phyloP scores from a whole-genome alignment of 129 eudicot genomes.

The Pseudognaphalium luteoalbum region DNA sequence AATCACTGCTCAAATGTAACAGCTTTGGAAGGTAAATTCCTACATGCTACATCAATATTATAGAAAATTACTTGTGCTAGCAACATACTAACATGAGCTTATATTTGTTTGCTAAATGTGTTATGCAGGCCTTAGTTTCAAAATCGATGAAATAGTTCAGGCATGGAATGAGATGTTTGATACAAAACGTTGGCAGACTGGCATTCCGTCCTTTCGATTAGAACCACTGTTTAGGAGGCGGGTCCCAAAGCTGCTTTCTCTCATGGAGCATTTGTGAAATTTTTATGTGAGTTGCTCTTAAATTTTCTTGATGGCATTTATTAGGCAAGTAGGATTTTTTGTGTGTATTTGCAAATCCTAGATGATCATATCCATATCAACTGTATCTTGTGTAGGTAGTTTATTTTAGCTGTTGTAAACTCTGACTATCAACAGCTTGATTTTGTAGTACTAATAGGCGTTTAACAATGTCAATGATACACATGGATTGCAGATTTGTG shows the following conservation, averaged over 20 bases:
- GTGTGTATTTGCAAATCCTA: neutral
- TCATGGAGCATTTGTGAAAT: constrained; percentile 58
- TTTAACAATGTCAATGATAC: neutral
- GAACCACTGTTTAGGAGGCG: constrained; percentile 84
- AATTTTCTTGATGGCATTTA: neutral
- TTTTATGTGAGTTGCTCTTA: neutral
- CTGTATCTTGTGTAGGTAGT: neutral
- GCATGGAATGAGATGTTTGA: constrained; percentile 99
- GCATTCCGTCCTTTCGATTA: constrained; percentile 64
- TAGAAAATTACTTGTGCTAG: neutral
- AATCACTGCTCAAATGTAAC: constrained; percentile 84
- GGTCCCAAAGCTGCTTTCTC: constrained; percentile 68
- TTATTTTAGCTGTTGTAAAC: neutral
- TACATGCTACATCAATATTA: neutral
- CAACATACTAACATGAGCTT: neutral
- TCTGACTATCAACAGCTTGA: neutral
- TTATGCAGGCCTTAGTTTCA: constrained; percentile 59
- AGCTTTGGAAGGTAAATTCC: constrained; percentile 61
- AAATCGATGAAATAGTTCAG: constrained; percentile 88
- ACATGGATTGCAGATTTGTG: neutral
- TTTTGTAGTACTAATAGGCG: neutral
- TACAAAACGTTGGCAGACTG: constrained; percentile 86
- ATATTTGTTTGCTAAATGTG: constrained; percentile 2
- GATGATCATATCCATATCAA: neutral
- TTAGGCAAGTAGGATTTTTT: neutral